These are phyloP conservation scores for Volvariella volvacea DNA, from an alignment of 1,284 basidiomycete genomes.

Conservation along the genomic window DNA sequence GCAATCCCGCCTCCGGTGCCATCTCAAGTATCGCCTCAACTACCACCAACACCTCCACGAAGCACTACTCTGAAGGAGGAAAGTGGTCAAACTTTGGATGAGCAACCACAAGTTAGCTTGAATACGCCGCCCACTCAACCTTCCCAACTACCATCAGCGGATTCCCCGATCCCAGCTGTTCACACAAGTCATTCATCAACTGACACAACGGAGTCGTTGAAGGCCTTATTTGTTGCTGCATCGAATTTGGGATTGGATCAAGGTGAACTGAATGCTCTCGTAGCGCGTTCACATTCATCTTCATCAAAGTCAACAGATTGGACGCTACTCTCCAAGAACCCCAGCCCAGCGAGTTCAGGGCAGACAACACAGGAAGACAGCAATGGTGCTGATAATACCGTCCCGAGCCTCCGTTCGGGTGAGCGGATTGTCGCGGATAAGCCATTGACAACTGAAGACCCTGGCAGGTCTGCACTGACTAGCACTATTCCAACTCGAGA, in stretches of 20 bases:
- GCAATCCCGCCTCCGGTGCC: conserved; percentile 3
- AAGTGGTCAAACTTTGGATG: background rate
- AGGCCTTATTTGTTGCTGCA: conserved; percentile 70
- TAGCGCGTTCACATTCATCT: conserved; percentile 63
- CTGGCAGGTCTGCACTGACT: conserved; percentile 14
- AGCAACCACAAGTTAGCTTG: background rate
- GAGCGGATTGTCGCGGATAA: conserved; percentile 11
- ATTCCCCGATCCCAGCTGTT: conserved; percentile 6
- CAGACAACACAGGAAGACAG: conserved; percentile 24
- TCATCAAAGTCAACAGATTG: conserved; percentile 46
- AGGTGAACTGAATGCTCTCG: conserved; percentile 57
- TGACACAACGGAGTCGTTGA: conserved; percentile 25
- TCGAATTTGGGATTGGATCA: conserved; percentile 68
- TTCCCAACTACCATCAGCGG: background rate
- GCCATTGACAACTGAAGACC: conserved; percentile 13
- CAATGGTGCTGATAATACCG: conserved; percentile 12
- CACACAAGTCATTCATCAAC: conserved; percentile 1
- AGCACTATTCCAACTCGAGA: no score
- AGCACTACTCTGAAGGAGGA: background rate
- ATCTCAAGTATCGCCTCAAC: conserved; percentile 6
- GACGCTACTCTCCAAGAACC: conserved; percentile 35
- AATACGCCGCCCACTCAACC: background rate
- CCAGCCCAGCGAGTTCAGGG: conserved; percentile 17
- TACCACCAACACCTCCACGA: conserved; percentile 4
- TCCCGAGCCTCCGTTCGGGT: conserved; percentile 8